A percentile compares a stretch with the other conserved stretches of the same genome.
Conservation (phyloP, 164 flowering plant genomes). For the Magnolia officinalis region DNA sequence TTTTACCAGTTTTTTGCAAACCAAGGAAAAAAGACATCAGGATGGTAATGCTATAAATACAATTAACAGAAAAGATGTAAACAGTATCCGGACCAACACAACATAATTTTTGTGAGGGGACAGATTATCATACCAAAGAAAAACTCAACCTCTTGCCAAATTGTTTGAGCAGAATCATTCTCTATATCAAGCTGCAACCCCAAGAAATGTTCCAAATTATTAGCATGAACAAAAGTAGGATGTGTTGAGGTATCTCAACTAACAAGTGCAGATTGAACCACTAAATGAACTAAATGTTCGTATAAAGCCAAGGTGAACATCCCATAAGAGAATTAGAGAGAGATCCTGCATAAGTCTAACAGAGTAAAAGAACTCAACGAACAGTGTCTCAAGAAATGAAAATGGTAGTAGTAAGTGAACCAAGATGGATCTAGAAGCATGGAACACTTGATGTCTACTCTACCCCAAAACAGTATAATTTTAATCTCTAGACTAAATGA, state of each 20-base stretch:
- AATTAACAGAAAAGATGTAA: not conserved
- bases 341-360: too few relatives aligned
- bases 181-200: constrained; percentile 76
- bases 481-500: too few relatives aligned
- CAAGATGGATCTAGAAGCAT: too few relatives aligned
- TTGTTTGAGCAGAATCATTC: constrained; percentile 62
- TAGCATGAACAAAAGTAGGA: not conserved
- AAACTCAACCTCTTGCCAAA: constrained; percentile 86
- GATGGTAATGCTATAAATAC: not conserved
- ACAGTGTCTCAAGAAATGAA: too few relatives aligned
- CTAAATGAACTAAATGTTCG: not conserved
- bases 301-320: not conserved
- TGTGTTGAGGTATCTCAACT: not conserved
- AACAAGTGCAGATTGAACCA: not conserved
- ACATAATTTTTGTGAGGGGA: not conserved
- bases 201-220: constrained; percentile 6
- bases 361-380: too few relatives aligned
- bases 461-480: too few relatives aligned
- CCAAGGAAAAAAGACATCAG: not conserved
- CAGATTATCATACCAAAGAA: constrained; percentile 65
- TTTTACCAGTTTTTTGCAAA: not conserved
- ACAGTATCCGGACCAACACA: not conserved
- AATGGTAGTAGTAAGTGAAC: too few relatives aligned
- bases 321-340: not conserved
- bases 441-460: too few relatives aligned